phyloP scores from a whole-genome alignment of 805 yeast species.

The Saccharomycopsis sp. region DNA sequence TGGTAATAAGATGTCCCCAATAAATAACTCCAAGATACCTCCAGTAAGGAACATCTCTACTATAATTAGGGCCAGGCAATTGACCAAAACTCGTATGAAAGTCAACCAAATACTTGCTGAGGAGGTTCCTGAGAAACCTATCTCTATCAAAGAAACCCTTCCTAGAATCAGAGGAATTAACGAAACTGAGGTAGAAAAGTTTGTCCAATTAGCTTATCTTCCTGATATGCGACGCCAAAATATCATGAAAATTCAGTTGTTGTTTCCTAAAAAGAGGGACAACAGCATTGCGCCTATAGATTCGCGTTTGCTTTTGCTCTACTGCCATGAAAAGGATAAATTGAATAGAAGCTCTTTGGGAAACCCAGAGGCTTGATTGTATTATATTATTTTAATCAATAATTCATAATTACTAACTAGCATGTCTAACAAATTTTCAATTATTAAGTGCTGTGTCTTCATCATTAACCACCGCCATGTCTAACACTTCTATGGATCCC shows the following conservation, averaged over 20 bases:
- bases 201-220: neutral
- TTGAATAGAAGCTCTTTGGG: neutral
- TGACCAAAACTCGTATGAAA: neutral
- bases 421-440: neutral
- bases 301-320: neutral
- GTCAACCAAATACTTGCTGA: neutral
- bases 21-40: no score
- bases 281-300: neutral
- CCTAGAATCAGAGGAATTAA: neutral
- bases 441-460: conserved; percentile 27
- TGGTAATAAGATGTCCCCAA: no score
- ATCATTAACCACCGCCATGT: conserved; percentile 78
- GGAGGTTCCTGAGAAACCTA: neutral
- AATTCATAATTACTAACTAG: neutral
- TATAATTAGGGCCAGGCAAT: no score
- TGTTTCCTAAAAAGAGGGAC: neutral
- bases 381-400: no score
- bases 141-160: neutral
- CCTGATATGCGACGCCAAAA: conserved; percentile 1
- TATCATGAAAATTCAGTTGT: neutral
- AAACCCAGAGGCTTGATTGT: neutral
- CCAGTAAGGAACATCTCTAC: no score
- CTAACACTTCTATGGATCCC: conserved; percentile 75
- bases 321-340: neutral
- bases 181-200: neutral